Conservation (phyloP, 805 yeast species). For the Yamadazyma paraphyllophila region DNA sequence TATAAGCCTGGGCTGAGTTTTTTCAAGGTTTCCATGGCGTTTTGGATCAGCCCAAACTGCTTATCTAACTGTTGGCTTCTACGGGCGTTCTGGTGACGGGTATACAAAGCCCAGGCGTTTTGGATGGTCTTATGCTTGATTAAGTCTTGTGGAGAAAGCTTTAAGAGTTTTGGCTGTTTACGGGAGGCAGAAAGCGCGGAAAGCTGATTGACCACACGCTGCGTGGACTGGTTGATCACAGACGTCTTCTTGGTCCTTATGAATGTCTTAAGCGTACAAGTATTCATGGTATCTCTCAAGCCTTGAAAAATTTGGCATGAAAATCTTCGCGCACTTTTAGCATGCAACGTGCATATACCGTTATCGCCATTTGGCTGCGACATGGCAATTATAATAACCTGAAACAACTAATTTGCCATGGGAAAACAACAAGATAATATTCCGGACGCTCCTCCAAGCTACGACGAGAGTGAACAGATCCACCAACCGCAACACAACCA, state of each 20-base stretch:
- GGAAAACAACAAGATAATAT: not conserved
- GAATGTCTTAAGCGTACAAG: slow-evolving; percentile 3
- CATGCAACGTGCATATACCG: not conserved
- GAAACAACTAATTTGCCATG: not conserved
- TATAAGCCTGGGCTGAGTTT: slow-evolving; percentile 52
- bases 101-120: slow-evolving; percentile 74
- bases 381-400: not conserved
- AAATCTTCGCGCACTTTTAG: too few relatives aligned
- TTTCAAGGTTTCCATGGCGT: slow-evolving; percentile 73
- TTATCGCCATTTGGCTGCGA: slow-evolving; percentile 9
- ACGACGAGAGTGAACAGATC: slow-evolving; percentile 9
- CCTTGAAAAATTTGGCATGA: too few relatives aligned
- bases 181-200: slow-evolving; percentile 83
- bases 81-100: slow-evolving; percentile 48
- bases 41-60: slow-evolving; percentile 65
- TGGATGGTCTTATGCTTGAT: slow-evolving; percentile 80
- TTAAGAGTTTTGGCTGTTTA: slow-evolving; percentile 82
- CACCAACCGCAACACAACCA: not conserved
- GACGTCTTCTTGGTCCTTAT: slow-evolving; percentile 32
- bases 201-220: slow-evolving; percentile 52
- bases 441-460: slow-evolving; percentile 14
- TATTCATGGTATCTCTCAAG: slow-evolving; percentile 2
- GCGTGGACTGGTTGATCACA: slow-evolving; percentile 36
- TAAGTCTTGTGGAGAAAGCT: slow-evolving; percentile 73
- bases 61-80: slow-evolving; percentile 41